phyloP scores from a whole-genome alignment of 257 asterid genomes.

The Striga asiatica region DNA sequence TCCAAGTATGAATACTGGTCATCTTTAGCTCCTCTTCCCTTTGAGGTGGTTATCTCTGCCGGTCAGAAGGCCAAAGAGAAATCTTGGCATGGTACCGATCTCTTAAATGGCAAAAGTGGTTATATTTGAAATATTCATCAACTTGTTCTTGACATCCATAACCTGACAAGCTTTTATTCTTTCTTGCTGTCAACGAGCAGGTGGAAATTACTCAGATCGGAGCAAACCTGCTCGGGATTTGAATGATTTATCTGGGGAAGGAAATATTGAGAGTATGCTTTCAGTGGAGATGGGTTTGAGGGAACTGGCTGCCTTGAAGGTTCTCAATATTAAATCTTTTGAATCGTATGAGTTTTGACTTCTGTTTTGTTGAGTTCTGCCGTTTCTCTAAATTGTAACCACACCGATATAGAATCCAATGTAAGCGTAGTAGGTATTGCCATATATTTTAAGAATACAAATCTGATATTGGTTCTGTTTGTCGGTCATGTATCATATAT shows the following conservation, averaged over 20 bases:
- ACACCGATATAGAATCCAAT: not conserved
- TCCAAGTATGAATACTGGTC: slow-evolving; percentile 90
- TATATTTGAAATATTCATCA: slow-evolving; percentile 1
- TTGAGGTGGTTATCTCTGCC: slow-evolving; percentile 89
- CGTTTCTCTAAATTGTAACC: slow-evolving; percentile 10
- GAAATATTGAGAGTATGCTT: slow-evolving; percentile 98
- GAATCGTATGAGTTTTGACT: not conserved
- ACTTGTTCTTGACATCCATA: slow-evolving; percentile 11
- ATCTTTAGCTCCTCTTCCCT: slow-evolving; percentile 96
- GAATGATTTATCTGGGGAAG: slow-evolving; percentile 92
- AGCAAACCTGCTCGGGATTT: slow-evolving; percentile 51
- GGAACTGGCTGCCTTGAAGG: slow-evolving; percentile 97
- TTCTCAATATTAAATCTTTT: slow-evolving; percentile 14
- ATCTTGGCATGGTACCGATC: slow-evolving; percentile 64
- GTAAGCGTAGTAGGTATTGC: not conserved
- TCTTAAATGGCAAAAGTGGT: slow-evolving; percentile 15
- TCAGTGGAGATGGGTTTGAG: slow-evolving; percentile 98
- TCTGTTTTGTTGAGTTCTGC: not conserved
- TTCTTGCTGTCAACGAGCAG: slow-evolving; percentile 29
- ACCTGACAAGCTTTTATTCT: slow-evolving; percentile 17
- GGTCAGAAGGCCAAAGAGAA: slow-evolving; percentile 96
- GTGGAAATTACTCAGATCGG: slow-evolving; percentile 38
- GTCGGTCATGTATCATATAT: slow-evolving; percentile 21
- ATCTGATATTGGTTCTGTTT: slow-evolving; percentile 8
- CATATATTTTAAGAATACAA: slow-evolving; percentile 2